phyloP scores from a whole-genome alignment of 106 monocot genomes.

The Chionographis japonica region DNA sequence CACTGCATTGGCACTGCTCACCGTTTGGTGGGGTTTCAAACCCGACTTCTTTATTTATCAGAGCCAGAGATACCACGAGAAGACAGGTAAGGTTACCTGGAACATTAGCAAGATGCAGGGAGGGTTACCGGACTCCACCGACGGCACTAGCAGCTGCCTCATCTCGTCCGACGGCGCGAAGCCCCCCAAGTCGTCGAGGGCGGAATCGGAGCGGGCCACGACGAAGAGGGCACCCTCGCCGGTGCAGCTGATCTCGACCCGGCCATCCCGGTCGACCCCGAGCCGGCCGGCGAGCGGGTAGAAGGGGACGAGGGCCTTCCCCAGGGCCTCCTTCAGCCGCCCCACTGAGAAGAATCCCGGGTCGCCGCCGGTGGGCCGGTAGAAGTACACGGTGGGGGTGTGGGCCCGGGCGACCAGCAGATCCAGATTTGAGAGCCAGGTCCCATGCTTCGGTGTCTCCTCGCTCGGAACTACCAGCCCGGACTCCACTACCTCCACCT shows the following conservation, averaged over 20 bases:
- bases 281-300: constrained; percentile 39
- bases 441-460: constrained; percentile 15
- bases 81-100: constrained; percentile 8
- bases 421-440: constrained; percentile 29
- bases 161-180: constrained; percentile 36
- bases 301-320: constrained; percentile 28
- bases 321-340: constrained; percentile 18
- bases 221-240: constrained; percentile 42
- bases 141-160: constrained; percentile 5
- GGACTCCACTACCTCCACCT: constrained; percentile 7
- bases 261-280: constrained; percentile 11
- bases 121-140: background rate
- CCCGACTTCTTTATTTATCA: too few relatives aligned
- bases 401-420: background rate
- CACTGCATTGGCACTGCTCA: too few relatives aligned
- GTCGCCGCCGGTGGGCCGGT: background rate
- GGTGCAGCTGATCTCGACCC: constrained; percentile 35
- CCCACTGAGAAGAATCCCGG: constrained; percentile 20
- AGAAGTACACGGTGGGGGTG: constrained; percentile 28
- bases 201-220: constrained; percentile 18
- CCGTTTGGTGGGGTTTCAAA: too few relatives aligned
- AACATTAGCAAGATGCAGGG: background rate
- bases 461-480: constrained; percentile 7
- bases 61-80: background rate
- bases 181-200: constrained; percentile 27